These are phyloP conservation scores for Talaromyces ruber DNA, from an alignment of 495 filamentous ascomycete genomes.

Conservation along the genomic window DNA sequence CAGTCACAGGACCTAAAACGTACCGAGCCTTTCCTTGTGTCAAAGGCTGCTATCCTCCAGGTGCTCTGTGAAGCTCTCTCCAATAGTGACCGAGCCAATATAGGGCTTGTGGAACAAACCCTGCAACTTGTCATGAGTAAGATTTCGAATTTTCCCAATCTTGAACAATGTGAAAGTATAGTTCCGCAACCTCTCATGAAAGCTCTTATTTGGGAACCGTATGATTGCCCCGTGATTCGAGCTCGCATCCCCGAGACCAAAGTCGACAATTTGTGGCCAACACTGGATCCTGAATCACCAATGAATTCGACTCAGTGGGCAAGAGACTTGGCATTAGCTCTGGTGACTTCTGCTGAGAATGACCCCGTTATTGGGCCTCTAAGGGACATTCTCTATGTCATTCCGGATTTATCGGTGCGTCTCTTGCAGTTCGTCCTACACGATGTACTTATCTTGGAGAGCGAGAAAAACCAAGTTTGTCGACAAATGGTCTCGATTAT, in stretches of 20 bases:
- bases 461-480: conserved; percentile 17
- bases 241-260: conserved; percentile 2
- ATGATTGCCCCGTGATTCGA: conserved; percentile 24
- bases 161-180: conserved; percentile 37
- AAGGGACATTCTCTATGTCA: conserved; percentile 47
- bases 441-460: conserved; percentile 53
- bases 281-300: conserved; percentile 10
- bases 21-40: conserved; percentile 20
- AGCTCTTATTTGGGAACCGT: conserved; percentile 36
- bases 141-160: conserved; percentile 33
- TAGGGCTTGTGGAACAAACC: conserved; percentile 70
- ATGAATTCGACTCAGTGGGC: conserved; percentile 47
- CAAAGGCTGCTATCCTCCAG: conserved; percentile 47
- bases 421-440: conserved; percentile 76
- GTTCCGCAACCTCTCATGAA: conserved; percentile 32
- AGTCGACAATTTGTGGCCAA: neutral
- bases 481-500: conserved; percentile 33
- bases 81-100: conserved; percentile 49
- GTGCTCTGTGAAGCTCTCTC: conserved; percentile 61
- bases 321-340: conserved; percentile 47
- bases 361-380: conserved; percentile 62
- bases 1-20: neutral
- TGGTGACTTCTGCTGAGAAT: conserved; percentile 50
- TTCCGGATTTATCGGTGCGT: conserved; percentile 59
- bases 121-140: conserved; percentile 61